These are phyloP conservation scores for Chloris gayana DNA, from an alignment of 176 grass and related monocot species.

Conservation along the genomic window DNA sequence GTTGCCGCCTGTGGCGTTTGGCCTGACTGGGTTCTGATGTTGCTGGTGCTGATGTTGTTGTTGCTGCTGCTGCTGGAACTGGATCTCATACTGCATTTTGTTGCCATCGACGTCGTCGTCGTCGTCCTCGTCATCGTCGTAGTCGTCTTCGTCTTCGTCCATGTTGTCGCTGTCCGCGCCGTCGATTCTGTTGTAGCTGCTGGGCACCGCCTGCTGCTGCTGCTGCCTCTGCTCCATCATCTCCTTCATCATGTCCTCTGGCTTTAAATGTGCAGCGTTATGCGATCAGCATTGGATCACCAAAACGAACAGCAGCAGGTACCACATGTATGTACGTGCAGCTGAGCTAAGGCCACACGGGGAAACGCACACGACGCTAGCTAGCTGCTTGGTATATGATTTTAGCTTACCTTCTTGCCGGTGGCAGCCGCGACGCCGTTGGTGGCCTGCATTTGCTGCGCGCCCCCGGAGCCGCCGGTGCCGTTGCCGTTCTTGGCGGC, in stretches of 20 bases:
- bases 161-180: conserved; percentile 66
- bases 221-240: conserved; percentile 60
- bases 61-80: conserved; percentile 65
- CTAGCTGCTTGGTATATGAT: not conserved
- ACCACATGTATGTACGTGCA: conserved; percentile 60
- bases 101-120: conserved; percentile 60
- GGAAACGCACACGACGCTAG: not conserved
- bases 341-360: not conserved
- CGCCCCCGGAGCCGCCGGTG: not conserved
- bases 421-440: conserved; percentile 1
- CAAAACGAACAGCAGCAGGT: conserved; percentile 48
- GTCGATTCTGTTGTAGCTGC: conserved; percentile 64
- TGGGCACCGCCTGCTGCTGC: conserved; percentile 44
- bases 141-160: conserved; percentile 65
- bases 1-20: conserved; percentile 47
- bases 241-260: conserved; percentile 93
- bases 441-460: not conserved
- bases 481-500: conserved; percentile 47
- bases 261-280: conserved; percentile 77
- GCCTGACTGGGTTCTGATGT: conserved; percentile 46
- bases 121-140: conserved; percentile 60
- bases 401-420: conserved; percentile 68
- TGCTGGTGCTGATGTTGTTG: conserved; percentile 40
- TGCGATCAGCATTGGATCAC: conserved; percentile 68
- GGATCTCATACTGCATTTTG: conserved; percentile 93